phyloP scores from a whole-genome alignment of 306 rosid genomes.

The Cucumis hystrix region DNA sequence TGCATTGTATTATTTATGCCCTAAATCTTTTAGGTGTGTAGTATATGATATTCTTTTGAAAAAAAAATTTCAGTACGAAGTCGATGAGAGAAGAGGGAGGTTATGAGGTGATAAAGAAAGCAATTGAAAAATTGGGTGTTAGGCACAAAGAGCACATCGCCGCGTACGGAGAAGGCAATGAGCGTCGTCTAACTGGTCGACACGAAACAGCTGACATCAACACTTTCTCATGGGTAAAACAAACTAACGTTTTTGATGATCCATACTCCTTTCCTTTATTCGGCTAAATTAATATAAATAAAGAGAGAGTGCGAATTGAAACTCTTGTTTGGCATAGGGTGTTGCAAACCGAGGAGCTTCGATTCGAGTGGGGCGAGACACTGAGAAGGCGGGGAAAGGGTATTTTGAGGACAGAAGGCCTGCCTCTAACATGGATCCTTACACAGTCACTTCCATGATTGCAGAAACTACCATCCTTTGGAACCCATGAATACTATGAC shows the following conservation, averaged over 20 bases:
- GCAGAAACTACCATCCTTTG: conserved; percentile 57
- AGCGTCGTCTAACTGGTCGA: conserved; percentile 49
- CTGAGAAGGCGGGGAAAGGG: conserved; percentile 52
- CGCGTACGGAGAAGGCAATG: conserved; percentile 62
- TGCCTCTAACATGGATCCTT: conserved; percentile 75
- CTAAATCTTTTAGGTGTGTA: too few relatives aligned
- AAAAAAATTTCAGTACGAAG: conserved; percentile 32
- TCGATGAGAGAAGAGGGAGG: conserved; percentile 49
- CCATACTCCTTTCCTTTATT: too few relatives aligned
- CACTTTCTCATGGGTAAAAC: conserved; percentile 51
- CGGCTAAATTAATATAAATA: too few relatives aligned
- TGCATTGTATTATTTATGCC: too few relatives aligned
- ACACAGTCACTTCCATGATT: conserved; percentile 59
- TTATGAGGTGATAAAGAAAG: conserved; percentile 36
- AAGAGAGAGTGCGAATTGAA: too few relatives aligned
- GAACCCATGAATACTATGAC: conserved; percentile 26
- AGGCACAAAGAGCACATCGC: conserved; percentile 49
- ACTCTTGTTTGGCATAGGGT: conserved; percentile 20
- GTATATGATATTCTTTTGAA: neutral
- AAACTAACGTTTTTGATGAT: neutral
- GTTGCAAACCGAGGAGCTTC: conserved; percentile 76
- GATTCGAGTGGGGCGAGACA: conserved; percentile 55
- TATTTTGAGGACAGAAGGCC: conserved; percentile 71
- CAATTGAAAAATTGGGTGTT: conserved; percentile 36
- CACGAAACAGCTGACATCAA: conserved; percentile 50